phyloP scores from a whole-genome alignment of 2,329 filamentous ascomycete species.

The Onygenales sp. region DNA sequence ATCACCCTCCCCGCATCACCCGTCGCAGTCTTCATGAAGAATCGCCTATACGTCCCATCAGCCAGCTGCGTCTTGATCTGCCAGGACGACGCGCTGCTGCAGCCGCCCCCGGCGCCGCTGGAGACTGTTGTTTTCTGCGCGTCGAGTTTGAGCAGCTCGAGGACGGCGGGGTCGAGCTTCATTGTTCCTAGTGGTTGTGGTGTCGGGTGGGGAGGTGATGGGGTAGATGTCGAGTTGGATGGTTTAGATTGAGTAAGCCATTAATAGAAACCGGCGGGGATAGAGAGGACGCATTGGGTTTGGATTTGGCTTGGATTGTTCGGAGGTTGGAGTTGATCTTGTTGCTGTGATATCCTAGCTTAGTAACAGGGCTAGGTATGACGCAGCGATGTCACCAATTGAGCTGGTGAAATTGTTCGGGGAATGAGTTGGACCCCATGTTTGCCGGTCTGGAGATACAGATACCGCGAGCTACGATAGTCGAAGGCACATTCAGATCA shows the following conservation, averaged over 20 bases:
- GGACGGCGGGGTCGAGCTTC: not conserved
- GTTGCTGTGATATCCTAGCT: not conserved
- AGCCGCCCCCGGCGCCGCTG: not conserved
- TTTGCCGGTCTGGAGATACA: too few species aligned
- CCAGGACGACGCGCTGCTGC: not conserved
- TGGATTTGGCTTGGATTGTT: not conserved
- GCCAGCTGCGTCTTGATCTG: not conserved
- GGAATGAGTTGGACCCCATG: too few species aligned
- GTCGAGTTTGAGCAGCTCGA: not conserved
- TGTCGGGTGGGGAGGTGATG: not conserved
- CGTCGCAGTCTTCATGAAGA: conserved; percentile 32
- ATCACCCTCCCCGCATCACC: conserved; percentile 26
- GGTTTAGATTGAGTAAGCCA: not conserved
- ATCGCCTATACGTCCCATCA: conserved; percentile 18
- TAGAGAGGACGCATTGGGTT: not conserved
- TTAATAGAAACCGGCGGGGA: not conserved
- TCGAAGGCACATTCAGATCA: too few species aligned
- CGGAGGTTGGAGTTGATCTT: not conserved
- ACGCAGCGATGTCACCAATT: too few species aligned
- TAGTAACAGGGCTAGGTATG: too few species aligned
- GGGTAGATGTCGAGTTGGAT: not conserved
- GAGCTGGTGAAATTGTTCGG: too few species aligned
- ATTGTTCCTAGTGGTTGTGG: not conserved
- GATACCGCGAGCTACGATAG: too few species aligned
- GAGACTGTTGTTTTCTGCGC: not conserved